Percentiles rank a stretch among this genome's conserved stretches.
phyloP scores from a whole-genome alignment of 2,329 filamentous ascomycete species.

The Monilinia laxa region DNA sequence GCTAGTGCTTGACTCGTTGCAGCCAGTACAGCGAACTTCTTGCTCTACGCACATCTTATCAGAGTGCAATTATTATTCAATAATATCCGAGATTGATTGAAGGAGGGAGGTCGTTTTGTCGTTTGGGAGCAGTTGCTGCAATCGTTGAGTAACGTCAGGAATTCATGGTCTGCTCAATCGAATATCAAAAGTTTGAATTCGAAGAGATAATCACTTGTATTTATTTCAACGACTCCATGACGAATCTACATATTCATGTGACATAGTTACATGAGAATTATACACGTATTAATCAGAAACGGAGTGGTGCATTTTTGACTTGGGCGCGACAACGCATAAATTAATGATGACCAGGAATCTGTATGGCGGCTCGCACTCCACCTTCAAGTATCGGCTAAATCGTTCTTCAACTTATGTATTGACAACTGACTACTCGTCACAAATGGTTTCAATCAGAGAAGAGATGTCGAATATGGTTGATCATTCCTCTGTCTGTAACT shows the following conservation, averaged over 20 bases:
- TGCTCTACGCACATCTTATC: slow-evolving; percentile 18
- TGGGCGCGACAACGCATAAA: slow-evolving; percentile 16
- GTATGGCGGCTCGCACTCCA: slow-evolving; percentile 13
- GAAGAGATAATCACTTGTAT: slow-evolving; percentile 5
- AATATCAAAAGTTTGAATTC: slow-evolving; percentile 13
- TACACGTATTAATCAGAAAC: slow-evolving; percentile 19
- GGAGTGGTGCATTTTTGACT: slow-evolving; percentile 14
- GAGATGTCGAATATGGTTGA: neutral
- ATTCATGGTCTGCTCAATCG: neutral
- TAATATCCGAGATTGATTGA: neutral
- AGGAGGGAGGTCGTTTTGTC: neutral
- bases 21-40: slow-evolving; percentile 22
- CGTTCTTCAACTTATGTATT: neutral
- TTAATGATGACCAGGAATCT: neutral
- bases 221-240: slow-evolving; percentile 1
- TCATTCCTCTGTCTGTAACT: no score
- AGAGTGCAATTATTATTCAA: neutral
- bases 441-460: neutral
- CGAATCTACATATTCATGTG: neutral
- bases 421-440: neutral
- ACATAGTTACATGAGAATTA: slow-evolving; percentile 1
- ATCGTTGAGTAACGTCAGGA: neutral
- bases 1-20: slow-evolving; percentile 19
- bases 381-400: slow-evolving; percentile 11
- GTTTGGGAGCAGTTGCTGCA: slow-evolving; percentile 3